Conservation (phyloP, 805 yeast genomes). For the Metschnikowia reukaufii region DNA sequence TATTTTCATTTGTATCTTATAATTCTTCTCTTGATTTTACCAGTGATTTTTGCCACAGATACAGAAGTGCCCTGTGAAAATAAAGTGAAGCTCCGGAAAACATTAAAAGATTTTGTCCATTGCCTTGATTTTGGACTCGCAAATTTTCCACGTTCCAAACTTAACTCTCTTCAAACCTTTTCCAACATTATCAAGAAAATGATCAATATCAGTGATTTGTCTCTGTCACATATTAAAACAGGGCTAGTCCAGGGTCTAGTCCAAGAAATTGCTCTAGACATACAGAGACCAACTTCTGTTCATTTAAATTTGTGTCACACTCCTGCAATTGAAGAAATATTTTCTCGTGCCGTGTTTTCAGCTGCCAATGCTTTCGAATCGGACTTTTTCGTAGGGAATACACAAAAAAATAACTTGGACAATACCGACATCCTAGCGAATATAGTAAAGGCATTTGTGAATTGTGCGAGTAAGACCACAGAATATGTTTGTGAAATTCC, state of each 20-base stretch:
- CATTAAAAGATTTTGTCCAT: not conserved
- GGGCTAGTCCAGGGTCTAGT: not conserved
- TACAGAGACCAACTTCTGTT: not conserved
- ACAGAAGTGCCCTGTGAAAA: not conserved
- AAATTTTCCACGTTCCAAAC: not conserved
- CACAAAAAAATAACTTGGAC: not conserved
- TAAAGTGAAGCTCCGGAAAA: not conserved
- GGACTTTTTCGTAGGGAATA: not conserved
- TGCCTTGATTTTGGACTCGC: too few relatives aligned
- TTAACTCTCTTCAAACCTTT: not conserved
- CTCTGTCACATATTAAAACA: not conserved
- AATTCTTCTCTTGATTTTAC: not conserved
- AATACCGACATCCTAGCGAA: not conserved
- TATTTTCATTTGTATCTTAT: constrained; percentile 1
- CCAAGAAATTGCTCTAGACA: not conserved
- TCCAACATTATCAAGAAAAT: not conserved
- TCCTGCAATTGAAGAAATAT: not conserved
- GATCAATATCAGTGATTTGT: not conserved
- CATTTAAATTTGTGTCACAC: too few relatives aligned
- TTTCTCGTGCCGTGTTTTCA: not conserved
- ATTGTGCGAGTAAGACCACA: not conserved
- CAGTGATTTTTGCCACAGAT: not conserved
- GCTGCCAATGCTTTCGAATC: not conserved
- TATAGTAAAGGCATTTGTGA: not conserved
- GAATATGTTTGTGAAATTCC: not conserved